phyloP scores from a whole-genome alignment of 2,329 filamentous ascomycete species.

The Fusarium subtropicale region DNA sequence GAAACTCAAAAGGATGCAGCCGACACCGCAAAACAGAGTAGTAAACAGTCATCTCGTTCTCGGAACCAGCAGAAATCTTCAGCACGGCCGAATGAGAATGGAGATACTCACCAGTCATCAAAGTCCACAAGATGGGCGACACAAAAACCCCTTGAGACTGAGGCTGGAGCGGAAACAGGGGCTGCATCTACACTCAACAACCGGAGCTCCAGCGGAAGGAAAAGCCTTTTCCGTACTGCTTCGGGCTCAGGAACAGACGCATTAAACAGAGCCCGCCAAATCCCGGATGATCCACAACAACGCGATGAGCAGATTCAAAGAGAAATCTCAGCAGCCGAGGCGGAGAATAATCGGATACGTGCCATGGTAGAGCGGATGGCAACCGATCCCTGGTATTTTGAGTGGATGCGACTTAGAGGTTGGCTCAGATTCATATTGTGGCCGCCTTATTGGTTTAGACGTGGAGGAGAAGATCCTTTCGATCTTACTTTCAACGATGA shows the following conservation, averaged over 20 bases:
- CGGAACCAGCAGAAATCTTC: neutral
- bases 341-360: constrained; percentile 8
- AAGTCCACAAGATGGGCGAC: neutral
- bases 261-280: constrained; percentile 12
- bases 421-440: neutral
- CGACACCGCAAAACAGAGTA: neutral
- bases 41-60: neutral
- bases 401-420: neutral
- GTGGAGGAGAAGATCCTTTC: neutral
- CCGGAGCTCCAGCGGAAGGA: neutral
- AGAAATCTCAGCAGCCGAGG: constrained; percentile 38
- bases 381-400: neutral
- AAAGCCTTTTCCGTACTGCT: constrained; percentile 24
- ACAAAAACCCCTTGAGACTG: neutral
- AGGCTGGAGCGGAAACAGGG: neutral
- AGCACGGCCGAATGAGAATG: neutral
- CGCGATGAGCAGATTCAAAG: constrained; percentile 36
- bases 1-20: neutral
- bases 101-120: neutral
- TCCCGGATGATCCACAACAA: constrained; percentile 25
- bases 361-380: neutral
- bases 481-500: neutral
- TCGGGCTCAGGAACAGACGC: neutral
- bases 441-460: neutral
- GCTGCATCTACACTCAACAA: neutral